These are phyloP conservation scores for Schizochytrium sp. DNA, from an alignment of 108 stramenopile genomes.

Conservation along the genomic window DNA sequence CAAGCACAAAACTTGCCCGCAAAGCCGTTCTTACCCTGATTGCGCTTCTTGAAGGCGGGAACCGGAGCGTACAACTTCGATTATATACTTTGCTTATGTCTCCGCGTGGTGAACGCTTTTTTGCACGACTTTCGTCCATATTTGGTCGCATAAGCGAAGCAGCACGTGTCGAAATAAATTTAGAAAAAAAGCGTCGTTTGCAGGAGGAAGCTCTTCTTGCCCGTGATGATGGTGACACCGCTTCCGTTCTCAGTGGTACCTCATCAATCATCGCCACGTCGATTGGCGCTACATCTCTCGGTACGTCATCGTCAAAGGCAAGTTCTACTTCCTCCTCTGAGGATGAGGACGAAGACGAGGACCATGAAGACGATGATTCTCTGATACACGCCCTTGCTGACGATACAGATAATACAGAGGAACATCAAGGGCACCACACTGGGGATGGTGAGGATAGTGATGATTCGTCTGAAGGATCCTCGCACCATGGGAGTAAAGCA, in stretches of 20 bases:
- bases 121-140: neutral
- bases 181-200: constrained; percentile 7
- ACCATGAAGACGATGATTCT: neutral
- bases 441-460: neutral
- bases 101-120: constrained; percentile 40
- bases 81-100: constrained; percentile 5
- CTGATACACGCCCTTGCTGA: neutral
- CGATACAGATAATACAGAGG: neutral
- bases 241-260: constrained; percentile 2
- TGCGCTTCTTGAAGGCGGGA: constrained; percentile 54
- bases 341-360: neutral
- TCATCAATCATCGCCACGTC: constrained; percentile 21
- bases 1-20: neutral
- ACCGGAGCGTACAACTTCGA: neutral
- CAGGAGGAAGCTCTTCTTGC: constrained; percentile 26
- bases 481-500: neutral
- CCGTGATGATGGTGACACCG: constrained; percentile 37
- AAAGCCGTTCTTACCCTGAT: constrained; percentile 29
- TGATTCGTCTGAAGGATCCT: neutral
- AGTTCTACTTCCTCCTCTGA: constrained; percentile 25
- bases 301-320: constrained; percentile 17
- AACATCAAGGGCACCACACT: neutral
- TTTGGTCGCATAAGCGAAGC: constrained; percentile 44
- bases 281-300: constrained; percentile 16
- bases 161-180: constrained; percentile 29